These are phyloP conservation scores for Pontederia paniculata DNA, from an alignment of 176 grass and related monocot species.

Conservation along the genomic window DNA sequence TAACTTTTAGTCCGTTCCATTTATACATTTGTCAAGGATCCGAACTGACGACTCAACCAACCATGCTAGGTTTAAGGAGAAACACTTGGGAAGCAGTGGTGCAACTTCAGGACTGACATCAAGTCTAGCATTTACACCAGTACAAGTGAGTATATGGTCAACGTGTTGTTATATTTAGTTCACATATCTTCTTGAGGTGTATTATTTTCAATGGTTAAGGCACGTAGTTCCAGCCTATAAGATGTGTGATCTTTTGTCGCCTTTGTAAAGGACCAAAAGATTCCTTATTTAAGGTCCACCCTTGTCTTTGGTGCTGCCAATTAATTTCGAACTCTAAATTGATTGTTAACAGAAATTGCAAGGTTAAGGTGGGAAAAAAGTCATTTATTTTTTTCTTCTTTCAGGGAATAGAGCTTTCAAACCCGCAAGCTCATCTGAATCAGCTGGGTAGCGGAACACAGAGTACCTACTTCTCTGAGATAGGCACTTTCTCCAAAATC, in stretches of 20 bases:
- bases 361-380: no score
- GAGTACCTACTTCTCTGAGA: slow-evolving; percentile 69
- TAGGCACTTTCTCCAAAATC: slow-evolving; percentile 54
- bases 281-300: no score
- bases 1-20: no score
- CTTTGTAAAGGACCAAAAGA: no score
- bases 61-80: slow-evolving; percentile 66
- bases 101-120: slow-evolving; percentile 83
- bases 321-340: neutral
- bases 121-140: slow-evolving; percentile 88
- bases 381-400: neutral
- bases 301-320: no score
- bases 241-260: no score
- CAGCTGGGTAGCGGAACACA: slow-evolving; percentile 40
- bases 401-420: slow-evolving; percentile 61
- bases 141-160: slow-evolving; percentile 48
- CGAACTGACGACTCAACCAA: no score
- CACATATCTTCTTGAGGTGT: neutral
- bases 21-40: no score
- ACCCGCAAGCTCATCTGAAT: slow-evolving; percentile 40
- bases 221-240: no score
- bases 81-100: slow-evolving; percentile 63
- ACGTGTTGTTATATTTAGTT: neutral
- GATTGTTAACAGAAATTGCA: neutral
- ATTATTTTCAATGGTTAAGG: no score